Evolutionary conservation across 257 asterid species (phyloP).

Genomic region (Solanum corneliomulleri): DNA sequence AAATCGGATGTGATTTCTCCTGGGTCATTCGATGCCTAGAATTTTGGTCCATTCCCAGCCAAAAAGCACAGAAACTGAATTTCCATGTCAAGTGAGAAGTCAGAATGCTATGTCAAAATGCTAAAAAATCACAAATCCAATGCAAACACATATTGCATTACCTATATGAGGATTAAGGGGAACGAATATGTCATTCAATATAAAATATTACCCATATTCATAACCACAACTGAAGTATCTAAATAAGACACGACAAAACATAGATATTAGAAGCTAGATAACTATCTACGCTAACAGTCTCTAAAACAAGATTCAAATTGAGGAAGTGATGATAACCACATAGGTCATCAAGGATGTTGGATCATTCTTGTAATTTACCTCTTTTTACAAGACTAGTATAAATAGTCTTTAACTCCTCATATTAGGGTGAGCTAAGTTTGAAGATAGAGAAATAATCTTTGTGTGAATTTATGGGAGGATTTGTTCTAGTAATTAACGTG

Average conservation of each 20-base stretch:
- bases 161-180: background rate
- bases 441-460: background rate
- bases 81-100: background rate
- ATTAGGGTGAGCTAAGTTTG: background rate
- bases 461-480: background rate
- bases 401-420: background rate
- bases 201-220: background rate
- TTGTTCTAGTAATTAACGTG: background rate
- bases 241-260: background rate
- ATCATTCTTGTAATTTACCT: background rate
- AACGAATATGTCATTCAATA: background rate
- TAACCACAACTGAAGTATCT: background rate
- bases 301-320: background rate
- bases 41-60: conserved; percentile 68
- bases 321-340: background rate
- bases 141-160: background rate
- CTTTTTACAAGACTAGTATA: background rate
- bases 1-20: conserved; percentile 70
- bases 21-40: conserved; percentile 54
- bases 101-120: background rate
- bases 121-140: background rate
- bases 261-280: background rate
- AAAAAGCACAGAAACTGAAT: conserved; percentile 79
- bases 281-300: background rate
- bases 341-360: background rate